Base-by-base conservation (phyloP, 768 basidiomycete genomes). In the Tulasnella sp. region DNA sequence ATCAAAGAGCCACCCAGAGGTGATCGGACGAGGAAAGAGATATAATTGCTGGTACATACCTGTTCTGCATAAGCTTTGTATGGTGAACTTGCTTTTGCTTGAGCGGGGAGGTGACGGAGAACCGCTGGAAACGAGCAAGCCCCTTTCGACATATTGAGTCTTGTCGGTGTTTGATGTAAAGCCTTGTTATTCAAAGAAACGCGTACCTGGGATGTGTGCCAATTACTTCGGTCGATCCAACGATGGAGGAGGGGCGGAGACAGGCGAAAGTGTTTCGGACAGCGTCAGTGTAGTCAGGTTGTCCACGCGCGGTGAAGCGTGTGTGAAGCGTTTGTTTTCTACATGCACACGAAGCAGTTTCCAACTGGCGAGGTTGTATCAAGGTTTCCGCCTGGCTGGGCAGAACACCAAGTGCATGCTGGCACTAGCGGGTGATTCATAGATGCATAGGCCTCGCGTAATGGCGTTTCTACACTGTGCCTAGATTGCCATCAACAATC, bases 141-240 rank as follows among this genome's bases (percentile, higher is more conserved):
- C 62, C 62, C 62, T 68, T 68, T 68, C 62, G 62, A 68, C 62
- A 68, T 68, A 68, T 68, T 68, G 62, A 68, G 62, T 68, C 62
- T 68, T 27, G 62, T 68, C 62, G 62, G 62, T 68, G 31, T 36
- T 68, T 34, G 31, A 68, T 68, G 16, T 12, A 68, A 14, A 68
- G 31, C 36, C 62, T 68, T 68, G 62, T 36, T 68, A 5, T 19
- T 68, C 27, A 68, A 68, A 27, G 56, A 18, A 68, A 68, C 34
- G 62, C 62, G 62, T 68, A 68, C 62, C 62, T 68, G 62, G 62
- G 34, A 68, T 68, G 62, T 68, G 62, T 68, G 62, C 5, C 36
- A 34, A 68, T 68, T 68, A 68, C 62, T 68, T 68, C 62, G 62
- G 62, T 68, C 62, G 62, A 68, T 68, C 62, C 62, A 68, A 68